Base-by-base conservation (phyloP, 768 basidiomycete genomes). In the Cystobasidiopsis lactophilus region DNA sequence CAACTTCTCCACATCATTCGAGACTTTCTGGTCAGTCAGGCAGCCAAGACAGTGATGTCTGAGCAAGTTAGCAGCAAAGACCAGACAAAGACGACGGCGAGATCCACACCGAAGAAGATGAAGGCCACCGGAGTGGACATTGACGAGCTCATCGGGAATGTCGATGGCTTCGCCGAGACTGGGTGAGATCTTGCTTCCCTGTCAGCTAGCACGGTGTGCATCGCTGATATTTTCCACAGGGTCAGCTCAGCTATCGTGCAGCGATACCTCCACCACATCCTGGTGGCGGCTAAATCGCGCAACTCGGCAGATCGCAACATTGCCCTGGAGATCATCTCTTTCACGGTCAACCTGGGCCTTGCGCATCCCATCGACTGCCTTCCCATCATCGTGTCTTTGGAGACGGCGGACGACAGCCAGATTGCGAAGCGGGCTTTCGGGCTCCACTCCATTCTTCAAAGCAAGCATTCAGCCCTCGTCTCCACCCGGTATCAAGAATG, bases 341-440 rank as follows among this genome's bases (percentile, higher is more conserved):
- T 93, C 61, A 91, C 88, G 0, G 78, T 96, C 57, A 85, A 81
- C 62, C 91, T 95, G 66, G 93, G 93, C 2, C 72, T 96, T 49
- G 85, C 86, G 4, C 89, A 96, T 67, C 93, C 93, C 0, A 72
- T 98, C 5, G 82, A 89, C 79, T 91, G 85, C 31, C 80, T 93
- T 65, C 88, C 91, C 0, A 75, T 86, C 24, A 80, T 95, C 52
- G 75, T 96, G 9, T 83, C 88, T 5, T 73, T 95, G n/a, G 91
- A 95, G 67, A 93, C 91, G 0, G 51, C 55, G n/a, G 81, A 79
- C 9, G 72, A 71, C 35, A 54, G 68, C 0, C 63, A 66, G 3
- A 68, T 88, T 31, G 78, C 80, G 55, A 72, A 75, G 38, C 76
- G 85, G 52, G 93, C 89, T 0, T 79, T 72, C 52, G 75, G 78